Evolutionary conservation across 805 yeast genomes (phyloP).

Genomic region (Saccharomycopsis amapae): DNA sequence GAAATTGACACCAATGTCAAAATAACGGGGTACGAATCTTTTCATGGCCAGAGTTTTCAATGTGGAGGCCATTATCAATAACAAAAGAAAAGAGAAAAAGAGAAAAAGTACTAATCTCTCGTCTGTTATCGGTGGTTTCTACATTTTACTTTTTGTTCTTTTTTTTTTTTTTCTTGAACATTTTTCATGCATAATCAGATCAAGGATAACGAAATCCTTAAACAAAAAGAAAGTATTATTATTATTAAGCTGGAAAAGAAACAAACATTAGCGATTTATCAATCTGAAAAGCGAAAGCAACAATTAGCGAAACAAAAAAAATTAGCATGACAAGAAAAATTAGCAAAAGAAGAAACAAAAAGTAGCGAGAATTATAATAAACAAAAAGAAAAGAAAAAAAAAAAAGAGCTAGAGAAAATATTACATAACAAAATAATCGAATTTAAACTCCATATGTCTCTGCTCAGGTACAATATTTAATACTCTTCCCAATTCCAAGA

Average conservation of each 20-base stretch:
- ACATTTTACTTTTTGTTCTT: not conserved
- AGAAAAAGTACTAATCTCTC: no score
- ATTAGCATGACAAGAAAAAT: not conserved
- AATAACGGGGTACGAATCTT: slow-evolving; percentile 22
- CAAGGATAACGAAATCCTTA: no score
- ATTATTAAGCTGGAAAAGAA: no score
- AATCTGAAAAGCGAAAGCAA: not conserved
- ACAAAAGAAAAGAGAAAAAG: no score
- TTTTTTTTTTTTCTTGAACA: slow-evolving; percentile 1
- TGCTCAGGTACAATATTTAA: slow-evolving; percentile 48
- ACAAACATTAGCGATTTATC: not conserved
- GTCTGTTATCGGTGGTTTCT: not conserved
- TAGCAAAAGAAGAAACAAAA: not conserved
- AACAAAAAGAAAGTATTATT: no score
- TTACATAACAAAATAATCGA: slow-evolving; percentile 3
- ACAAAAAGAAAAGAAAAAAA: no score
- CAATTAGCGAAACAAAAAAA: not conserved
- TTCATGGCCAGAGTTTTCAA: no score
- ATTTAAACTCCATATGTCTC: slow-evolving; percentile 9
- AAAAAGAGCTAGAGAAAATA: not conserved
- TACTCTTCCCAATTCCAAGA: slow-evolving; percentile 14
- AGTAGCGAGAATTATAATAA: no score
- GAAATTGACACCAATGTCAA: slow-evolving; percentile 63
- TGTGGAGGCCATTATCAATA: no score
- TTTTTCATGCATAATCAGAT: no score